phyloP scores from a whole-genome alignment of 331 rosid genomes.

The Spiraea crenata region DNA sequence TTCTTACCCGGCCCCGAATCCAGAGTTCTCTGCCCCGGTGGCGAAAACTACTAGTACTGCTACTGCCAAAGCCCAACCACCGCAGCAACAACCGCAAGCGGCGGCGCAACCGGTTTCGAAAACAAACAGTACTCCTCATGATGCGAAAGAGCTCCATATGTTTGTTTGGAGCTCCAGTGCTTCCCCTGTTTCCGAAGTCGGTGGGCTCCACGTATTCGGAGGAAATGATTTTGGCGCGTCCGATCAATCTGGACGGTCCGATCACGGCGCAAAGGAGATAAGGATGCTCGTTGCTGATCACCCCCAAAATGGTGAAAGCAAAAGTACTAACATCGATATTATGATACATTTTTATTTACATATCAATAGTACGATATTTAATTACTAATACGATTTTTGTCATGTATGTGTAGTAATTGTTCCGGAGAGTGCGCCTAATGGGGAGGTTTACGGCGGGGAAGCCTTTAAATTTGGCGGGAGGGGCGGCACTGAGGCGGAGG shows the following conservation, averaged over 20 bases:
- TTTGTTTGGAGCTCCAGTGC: conserved; percentile 61
- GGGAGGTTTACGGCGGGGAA: conserved; percentile 45
- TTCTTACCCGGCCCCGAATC: conserved; percentile 90
- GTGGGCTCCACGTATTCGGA: conserved; percentile 68
- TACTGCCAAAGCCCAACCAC: conserved; percentile 32
- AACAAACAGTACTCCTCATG: conserved; percentile 30
- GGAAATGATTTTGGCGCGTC: conserved; percentile 52
- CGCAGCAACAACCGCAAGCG: conserved; percentile 12
- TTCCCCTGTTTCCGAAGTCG: conserved; percentile 52
- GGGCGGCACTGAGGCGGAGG: conserved; percentile 43
- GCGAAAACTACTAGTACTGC: conserved; percentile 23
- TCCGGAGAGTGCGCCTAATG: conserved; percentile 29
- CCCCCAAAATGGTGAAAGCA: conserved; percentile 65
- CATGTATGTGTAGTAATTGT: conserved; percentile 28
- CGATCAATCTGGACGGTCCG: conserved; percentile 79
- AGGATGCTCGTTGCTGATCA: conserved; percentile 85
- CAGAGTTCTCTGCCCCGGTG: conserved; percentile 62
- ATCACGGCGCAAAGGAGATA: conserved; percentile 89
- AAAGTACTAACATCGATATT: conserved; percentile 37
- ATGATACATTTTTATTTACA: background rate
- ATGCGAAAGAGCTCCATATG: conserved; percentile 65
- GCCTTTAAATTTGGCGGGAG: conserved; percentile 53
- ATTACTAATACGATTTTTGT: background rate
- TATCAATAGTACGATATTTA: background rate
- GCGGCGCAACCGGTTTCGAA: conserved; percentile 29